Evolutionary conservation across 2,329 filamentous ascomycete species (phyloP), one percentile per base, ranked within the genome.

Genomic region (Purpureocillium takamizusanense): DNA sequence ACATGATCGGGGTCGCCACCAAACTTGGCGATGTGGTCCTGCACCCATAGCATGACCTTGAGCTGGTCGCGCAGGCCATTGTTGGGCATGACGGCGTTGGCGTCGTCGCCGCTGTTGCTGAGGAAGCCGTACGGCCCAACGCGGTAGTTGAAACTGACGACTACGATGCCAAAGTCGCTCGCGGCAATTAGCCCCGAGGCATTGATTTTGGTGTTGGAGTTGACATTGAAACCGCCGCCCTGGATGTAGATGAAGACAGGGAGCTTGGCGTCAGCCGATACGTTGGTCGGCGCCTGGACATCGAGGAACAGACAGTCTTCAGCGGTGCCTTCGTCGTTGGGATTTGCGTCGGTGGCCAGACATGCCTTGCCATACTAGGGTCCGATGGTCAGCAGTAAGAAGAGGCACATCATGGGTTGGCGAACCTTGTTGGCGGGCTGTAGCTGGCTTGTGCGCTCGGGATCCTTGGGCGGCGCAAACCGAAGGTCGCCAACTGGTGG

Each of bases 91-190:
- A 74, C 71, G 21, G 21, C 21, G 21, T 25, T 10, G 21, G 21
- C 21, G 21, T 25, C 10, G 6, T 5, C 21, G 46, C 46, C 51
- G 47, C 81, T 71, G 13, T 76, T 67, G 2, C 76, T 74, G 11
- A 89, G 66, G 52, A 88, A 89, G 0, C 85, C 84, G 47, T 78
- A 87, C 0, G 75, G 71, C 0, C 83, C 83, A 10, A 89, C 81
- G 5, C 85, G 78, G 53, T 89, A 88, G 59, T 87, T 88, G 59
- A 86, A 72, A 9, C 70, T 80, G 2, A 89, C 81, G 1, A 86
- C 75, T 0, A 89, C 61, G 18, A 87, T 79, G 41, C 72, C 61
- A 29, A 69, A 65, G 14, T 74, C 73, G 0, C 77, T 79, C 23
- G 66, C 54, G 21, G 81, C 66, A 25, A 62, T 54, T n/a, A 88